Base-by-base conservation (phyloP, 331 rosid genomes). In the Malus hybrid region DNA sequence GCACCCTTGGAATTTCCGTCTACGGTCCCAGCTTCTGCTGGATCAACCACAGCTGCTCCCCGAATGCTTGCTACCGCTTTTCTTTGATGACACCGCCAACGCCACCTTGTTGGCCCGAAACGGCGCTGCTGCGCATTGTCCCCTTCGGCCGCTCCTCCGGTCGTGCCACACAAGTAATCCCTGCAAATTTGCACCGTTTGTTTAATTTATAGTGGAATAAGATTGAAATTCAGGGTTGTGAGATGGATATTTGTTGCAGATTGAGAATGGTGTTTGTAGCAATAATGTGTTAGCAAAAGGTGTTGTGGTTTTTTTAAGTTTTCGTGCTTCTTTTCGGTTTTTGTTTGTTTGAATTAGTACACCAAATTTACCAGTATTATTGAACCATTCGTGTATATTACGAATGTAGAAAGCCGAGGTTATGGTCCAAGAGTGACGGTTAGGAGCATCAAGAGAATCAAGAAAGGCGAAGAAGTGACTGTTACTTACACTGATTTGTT, bases 31-130 rank as follows among this genome's bases (percentile, higher is more conserved):
- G 70, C 63, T 93, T 89, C 80, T 83, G 85, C 67, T 93, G 90
- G 93, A 90, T 93, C 85, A 93, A 90, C 73, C 98, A 93, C 50
- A 87, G 89, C 69, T 93, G 97, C 75, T 93, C 98, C 11, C 98
- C 98, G 27, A 93, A 89, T 32, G 88, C 92, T 1, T 85, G 82
- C 72, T 90, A 87, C 74, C 79, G 89, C 14, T 84, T 89, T 67
- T n/a, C 50, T 6, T 63, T 81, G 59, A 71, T 82, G 19, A 65
- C 88, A 11, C 73, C 46, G 28, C 36, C 79, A 18, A 16, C 74
- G 16, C 64, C 81, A 52, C 27, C 46, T 78, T 79, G 75, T 15
- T 5, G 9, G 0, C 52, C 27, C 2, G 69, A 31, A 9, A 18
- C 73, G 42, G 4, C 65, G 7, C 67, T 59, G 14, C 70, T 82